These are phyloP conservation scores for Backusella sp. DNA, from an alignment of 192 early-diverging fungal genomes.

Conservation along the genomic window DNA sequence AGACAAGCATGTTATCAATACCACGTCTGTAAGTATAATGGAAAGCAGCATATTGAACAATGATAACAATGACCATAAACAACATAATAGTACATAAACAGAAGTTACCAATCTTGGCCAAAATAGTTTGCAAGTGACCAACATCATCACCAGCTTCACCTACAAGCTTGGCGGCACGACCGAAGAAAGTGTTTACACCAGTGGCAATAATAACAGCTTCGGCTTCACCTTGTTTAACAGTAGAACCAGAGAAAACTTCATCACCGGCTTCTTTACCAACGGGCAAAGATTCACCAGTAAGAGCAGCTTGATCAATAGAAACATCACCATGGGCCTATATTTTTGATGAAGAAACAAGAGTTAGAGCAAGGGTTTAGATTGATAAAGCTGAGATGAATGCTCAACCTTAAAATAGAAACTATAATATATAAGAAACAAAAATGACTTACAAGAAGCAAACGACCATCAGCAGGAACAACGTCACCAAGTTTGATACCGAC, in stretches of 20 bases:
- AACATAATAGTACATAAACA: slow-evolving; percentile 69
- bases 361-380: background rate
- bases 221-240: slow-evolving; percentile 79
- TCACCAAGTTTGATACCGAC: slow-evolving; percentile 83
- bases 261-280: slow-evolving; percentile 68
- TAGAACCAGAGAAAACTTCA: slow-evolving; percentile 76
- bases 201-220: slow-evolving; percentile 78
- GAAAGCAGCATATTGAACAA: slow-evolving; percentile 71
- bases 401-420: background rate
- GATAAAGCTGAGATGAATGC: background rate
- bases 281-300: slow-evolving; percentile 73
- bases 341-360: slow-evolving; percentile 2
- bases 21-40: slow-evolving; percentile 68
- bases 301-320: slow-evolving; percentile 69
- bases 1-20: slow-evolving; percentile 77
- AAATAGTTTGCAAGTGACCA: slow-evolving; percentile 71
- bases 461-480: slow-evolving; percentile 83
- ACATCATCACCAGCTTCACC: slow-evolving; percentile 70
- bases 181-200: slow-evolving; percentile 80
- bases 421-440: background rate
- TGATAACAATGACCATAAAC: slow-evolving; percentile 65
- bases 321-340: slow-evolving; percentile 42
- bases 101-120: slow-evolving; percentile 77
- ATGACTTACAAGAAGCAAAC: slow-evolving; percentile 62
- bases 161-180: slow-evolving; percentile 79